These are phyloP conservation scores for Heritiera littoralis DNA, from an alignment of 345 rosid genomes.

Conservation along the genomic window DNA sequence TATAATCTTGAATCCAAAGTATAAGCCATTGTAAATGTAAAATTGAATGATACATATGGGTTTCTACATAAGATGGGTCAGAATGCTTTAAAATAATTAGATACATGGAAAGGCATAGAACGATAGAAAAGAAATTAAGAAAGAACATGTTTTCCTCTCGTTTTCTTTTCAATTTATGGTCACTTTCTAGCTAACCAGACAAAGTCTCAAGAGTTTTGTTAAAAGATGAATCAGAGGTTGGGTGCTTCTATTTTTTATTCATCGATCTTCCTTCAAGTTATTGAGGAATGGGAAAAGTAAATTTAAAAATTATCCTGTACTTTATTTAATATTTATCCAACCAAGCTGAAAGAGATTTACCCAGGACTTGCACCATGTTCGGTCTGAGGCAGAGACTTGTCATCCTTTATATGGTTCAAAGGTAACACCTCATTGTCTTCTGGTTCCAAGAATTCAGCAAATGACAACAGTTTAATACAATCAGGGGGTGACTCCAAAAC, in stretches of 20 bases:
- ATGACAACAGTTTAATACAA: not conserved
- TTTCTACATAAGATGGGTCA: not conserved
- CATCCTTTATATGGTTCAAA: constrained; percentile 34
- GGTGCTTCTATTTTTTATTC: not conserved
- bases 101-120: not conserved
- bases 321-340: not conserved
- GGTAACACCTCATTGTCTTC: constrained; percentile 45
- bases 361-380: constrained; percentile 67
- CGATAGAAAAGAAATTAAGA: not conserved
- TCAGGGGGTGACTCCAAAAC: not conserved
- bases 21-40: not conserved
- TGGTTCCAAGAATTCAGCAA: constrained; percentile 43
- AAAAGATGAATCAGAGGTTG: not conserved
- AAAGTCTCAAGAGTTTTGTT: not conserved
- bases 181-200: not conserved
- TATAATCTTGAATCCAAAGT: not conserved
- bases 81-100: not conserved
- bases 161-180: not conserved
- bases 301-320: not conserved
- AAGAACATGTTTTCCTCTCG: not conserved
- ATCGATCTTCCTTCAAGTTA: not conserved
- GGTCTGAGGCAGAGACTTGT: constrained; percentile 51
- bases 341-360: constrained; percentile 31
- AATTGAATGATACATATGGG: not conserved
- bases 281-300: not conserved